phyloP scores from a whole-genome alignment of 108 stramenopile species.

The Skeletonema grethae region DNA sequence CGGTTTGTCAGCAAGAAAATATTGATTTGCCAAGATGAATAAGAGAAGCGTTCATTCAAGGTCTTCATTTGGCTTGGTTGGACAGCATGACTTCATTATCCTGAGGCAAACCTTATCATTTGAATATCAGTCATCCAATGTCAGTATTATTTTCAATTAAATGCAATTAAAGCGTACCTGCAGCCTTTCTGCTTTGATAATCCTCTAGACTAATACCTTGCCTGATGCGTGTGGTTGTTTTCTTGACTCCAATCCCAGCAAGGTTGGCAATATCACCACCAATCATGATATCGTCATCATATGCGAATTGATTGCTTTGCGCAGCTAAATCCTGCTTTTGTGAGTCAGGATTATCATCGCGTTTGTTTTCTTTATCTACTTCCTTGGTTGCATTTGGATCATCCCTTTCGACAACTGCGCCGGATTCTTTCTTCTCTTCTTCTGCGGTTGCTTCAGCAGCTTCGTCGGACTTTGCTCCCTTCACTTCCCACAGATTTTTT shows the following conservation, averaged over 20 bases:
- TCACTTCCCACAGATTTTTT: conserved; percentile 89
- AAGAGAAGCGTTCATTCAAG: too few species aligned
- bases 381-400: conserved; percentile 40
- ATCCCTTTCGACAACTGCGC: conserved; percentile 26
- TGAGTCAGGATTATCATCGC: conserved; percentile 37
- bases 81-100: too few species aligned
- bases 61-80: too few species aligned
- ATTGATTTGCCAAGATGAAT: too few species aligned
- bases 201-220: conserved; percentile 77
- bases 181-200: conserved; percentile 72
- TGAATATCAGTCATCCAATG: background rate
- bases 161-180: conserved; percentile 57
- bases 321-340: conserved; percentile 36
- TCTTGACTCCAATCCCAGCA: conserved; percentile 53
- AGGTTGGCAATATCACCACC: conserved; percentile 55
- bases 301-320: conserved; percentile 69
- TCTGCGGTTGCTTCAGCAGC: conserved; percentile 48
- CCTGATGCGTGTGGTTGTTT: conserved; percentile 48
- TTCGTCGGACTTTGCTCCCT: conserved; percentile 59
- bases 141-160: background rate
- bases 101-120: too few species aligned
- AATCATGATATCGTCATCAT: conserved; percentile 79
- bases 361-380: conserved; percentile 41
- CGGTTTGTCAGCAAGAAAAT: too few species aligned
- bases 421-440: conserved; percentile 60